A percentile compares a stretch with the other conserved stretches of the same genome.
These are phyloP conservation scores for Ceratobasidium sp. DNA, from an alignment of 1,284 basidiomycete genomes.

Conservation along the genomic window DNA sequence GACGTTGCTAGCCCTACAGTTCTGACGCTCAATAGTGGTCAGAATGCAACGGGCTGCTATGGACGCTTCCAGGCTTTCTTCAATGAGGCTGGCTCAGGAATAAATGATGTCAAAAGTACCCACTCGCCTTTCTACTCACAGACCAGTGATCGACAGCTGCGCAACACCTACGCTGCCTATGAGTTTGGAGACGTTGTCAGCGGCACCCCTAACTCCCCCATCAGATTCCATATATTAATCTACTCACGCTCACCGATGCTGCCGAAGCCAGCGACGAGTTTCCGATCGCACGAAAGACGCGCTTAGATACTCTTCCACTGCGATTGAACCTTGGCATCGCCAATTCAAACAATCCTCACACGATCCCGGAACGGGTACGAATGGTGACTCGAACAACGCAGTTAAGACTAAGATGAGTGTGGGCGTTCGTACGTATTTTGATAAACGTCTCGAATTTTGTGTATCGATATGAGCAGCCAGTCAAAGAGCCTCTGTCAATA, in stretches of 20 bases:
- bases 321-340: neutral
- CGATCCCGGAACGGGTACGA: no score
- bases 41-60: neutral
- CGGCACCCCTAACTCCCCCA: neutral
- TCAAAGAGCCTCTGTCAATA: no score
- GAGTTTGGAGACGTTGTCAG: neutral
- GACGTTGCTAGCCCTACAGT: neutral
- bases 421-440: no score
- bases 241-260: conserved; percentile 1
- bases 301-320: conserved; percentile 2
- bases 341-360: neutral
- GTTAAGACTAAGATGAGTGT: no score
- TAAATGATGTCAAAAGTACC: neutral
- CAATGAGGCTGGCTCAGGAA: neutral
- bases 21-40: neutral
- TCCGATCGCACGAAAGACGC: neutral
- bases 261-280: neutral
- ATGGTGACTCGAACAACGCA: no score
- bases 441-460: no score
- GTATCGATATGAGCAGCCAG: no score
- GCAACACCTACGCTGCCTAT: conserved; percentile 7
- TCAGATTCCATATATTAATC: conserved; percentile 13
- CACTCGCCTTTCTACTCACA: neutral
- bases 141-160: neutral
- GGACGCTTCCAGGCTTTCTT: neutral